These are phyloP conservation scores for Stagonosporopsis tanaceti DNA, from an alignment of 2,329 filamentous ascomycete genomes.

Conservation along the genomic window DNA sequence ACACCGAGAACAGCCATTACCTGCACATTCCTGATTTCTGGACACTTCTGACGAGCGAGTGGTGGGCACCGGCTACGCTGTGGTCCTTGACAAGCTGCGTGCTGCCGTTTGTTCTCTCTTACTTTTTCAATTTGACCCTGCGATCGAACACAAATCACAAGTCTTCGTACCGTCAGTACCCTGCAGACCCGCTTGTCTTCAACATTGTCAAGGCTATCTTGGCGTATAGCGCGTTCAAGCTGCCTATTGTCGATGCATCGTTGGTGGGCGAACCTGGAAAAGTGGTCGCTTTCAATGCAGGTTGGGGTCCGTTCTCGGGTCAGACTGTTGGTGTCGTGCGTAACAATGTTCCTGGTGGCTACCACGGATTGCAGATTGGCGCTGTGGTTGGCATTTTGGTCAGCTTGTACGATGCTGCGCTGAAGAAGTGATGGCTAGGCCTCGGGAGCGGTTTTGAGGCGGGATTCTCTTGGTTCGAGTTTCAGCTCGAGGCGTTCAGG, in stretches of 20 bases:
- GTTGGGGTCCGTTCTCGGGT: slow-evolving; percentile 65
- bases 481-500: neutral
- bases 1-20: slow-evolving; percentile 66
- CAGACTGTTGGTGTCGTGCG: slow-evolving; percentile 70
- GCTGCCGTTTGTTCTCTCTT: slow-evolving; percentile 75
- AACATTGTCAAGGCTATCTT: slow-evolving; percentile 87
- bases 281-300: slow-evolving; percentile 57
- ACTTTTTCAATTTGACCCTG: slow-evolving; percentile 87
- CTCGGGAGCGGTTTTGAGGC: neutral
- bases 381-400: slow-evolving; percentile 72
- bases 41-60: slow-evolving; percentile 74
- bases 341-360: slow-evolving; percentile 73
- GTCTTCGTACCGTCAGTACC: slow-evolving; percentile 59
- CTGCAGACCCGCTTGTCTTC: slow-evolving; percentile 86
- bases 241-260: slow-evolving; percentile 26
- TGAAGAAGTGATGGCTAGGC: slow-evolving; percentile 62
- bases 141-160: slow-evolving; percentile 59
- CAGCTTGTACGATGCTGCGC: slow-evolving; percentile 79
- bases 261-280: slow-evolving; percentile 53
- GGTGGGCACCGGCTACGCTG: slow-evolving; percentile 82
- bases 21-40: slow-evolving; percentile 83
- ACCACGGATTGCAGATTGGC: slow-evolving; percentile 73
- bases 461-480: neutral
- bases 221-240: slow-evolving; percentile 79
- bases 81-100: slow-evolving; percentile 78